Conservation (phyloP, 2,329 filamentous ascomycete species). For the Apiospora malaysiana region DNA sequence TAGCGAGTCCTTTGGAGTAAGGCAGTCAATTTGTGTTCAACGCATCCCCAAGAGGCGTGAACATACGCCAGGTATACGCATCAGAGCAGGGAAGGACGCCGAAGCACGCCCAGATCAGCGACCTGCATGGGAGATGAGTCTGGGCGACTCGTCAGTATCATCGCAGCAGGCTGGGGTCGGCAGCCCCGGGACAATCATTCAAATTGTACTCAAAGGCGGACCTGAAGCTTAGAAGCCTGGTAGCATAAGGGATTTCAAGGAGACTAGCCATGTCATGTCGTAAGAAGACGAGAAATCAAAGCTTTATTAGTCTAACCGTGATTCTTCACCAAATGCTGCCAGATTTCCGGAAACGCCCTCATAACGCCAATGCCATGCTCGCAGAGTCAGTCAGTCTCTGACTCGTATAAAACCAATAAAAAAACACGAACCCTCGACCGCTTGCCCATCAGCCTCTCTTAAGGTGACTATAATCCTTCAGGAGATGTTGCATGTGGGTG, state of each 20-base stretch:
- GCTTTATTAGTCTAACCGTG: conserved; percentile 19
- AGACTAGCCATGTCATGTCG: conserved; percentile 16
- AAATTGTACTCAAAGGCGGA: neutral
- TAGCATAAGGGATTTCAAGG: conserved; percentile 10
- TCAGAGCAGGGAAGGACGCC: neutral
- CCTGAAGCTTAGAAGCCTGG: neutral
- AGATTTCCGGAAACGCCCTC: neutral
- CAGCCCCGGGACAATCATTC: neutral
- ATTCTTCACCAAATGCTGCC: conserved; percentile 9
- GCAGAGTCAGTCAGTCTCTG: neutral
- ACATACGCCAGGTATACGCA: neutral
- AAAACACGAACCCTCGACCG: neutral
- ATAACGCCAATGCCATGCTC: conserved; percentile 10
- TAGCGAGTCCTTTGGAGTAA: neutral
- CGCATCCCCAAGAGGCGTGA: neutral
- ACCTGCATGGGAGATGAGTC: neutral
- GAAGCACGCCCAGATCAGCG: neutral
- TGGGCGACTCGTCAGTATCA: neutral
- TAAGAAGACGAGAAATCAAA: conserved; percentile 5
- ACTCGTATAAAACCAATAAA: neutral
- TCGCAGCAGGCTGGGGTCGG: neutral
- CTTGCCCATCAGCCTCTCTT: conserved; percentile 37
- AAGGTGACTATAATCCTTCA: conserved; percentile 64
- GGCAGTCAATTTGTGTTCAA: neutral
- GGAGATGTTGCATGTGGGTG: conserved; percentile 80